Evolutionary conservation across 331 rosid genomes (phyloP).

Genomic region (Phaseolus coccineus): DNA sequence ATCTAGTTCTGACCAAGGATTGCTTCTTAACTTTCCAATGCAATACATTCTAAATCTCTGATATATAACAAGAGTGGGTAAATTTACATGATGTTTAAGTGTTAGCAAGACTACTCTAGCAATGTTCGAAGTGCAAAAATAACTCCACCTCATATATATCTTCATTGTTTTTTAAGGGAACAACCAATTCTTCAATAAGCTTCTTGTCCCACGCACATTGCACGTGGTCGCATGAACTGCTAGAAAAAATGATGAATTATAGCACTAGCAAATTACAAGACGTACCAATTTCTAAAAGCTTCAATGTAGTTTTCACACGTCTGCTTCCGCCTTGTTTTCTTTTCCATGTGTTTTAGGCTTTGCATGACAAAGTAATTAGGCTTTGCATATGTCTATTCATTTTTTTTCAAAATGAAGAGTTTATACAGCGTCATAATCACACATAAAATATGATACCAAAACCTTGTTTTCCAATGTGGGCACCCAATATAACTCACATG

Average conservation of each 20-base stretch:
- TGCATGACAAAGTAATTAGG: constrained; percentile 11
- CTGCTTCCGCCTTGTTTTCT: constrained; percentile 9
- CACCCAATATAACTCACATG: too few species aligned
- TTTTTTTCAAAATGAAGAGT: too few species aligned
- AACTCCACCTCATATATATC: constrained; percentile 83
- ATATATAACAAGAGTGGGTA: constrained; percentile 37
- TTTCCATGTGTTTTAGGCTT: not conserved
- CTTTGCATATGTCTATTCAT: not conserved
- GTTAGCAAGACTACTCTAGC: constrained; percentile 2
- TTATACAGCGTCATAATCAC: too few species aligned
- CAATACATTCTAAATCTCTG: constrained; percentile 89
- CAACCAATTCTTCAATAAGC: constrained; percentile 91
- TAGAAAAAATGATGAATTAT: constrained; percentile 16
- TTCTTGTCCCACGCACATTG: constrained; percentile 71
- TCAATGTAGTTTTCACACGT: not conserved
- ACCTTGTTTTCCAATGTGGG: too few species aligned
- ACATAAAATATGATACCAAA: too few species aligned
- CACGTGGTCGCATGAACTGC: constrained; percentile 96
- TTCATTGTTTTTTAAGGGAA: constrained; percentile 70
- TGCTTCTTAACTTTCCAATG: constrained; percentile 89
- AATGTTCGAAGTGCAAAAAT: constrained; percentile 14
- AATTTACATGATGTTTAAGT: constrained; percentile 31
- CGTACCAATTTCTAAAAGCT: constrained; percentile 15
- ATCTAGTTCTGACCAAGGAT: constrained; percentile 96
- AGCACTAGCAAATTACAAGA: constrained; percentile 27